Evolutionary conservation across 2,329 filamentous ascomycete genomes (phyloP), one percentile per base, ranked within the genome.

Genomic region (Incumbomyces delicatus): DNA sequence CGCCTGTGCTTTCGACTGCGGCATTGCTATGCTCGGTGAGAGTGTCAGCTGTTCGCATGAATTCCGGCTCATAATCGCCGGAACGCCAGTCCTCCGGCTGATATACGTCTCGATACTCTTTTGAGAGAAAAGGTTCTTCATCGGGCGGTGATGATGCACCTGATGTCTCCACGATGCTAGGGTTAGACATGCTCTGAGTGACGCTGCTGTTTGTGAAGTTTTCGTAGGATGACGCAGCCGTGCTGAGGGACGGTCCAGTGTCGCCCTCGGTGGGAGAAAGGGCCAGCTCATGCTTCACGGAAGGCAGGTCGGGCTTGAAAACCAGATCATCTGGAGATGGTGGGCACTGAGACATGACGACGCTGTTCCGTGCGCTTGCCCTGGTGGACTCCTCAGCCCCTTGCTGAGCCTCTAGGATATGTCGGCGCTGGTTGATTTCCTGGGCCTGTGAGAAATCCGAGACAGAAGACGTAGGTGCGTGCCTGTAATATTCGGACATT

Each of bases 141-240:
- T 61, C 64, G 10, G 67, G 70, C 20, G 70, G 61, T 17, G 69
- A 71, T 0, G 69, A 71, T 11, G 66, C 68, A 22, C 66, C 66
- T 0, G 68, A 71, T 13, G 69, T 66, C 10, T 68, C 67, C 3
- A 67, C 67, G 30, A 71, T 69, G 52, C 68, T 71, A 3, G 67
- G 68, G 50, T 71, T 67, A 7, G 69, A 71, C 34, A 66, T 65
- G 53, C 66, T 69, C 43, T 70, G 67, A 22, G 68, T 70, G 57
- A 71, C 69, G 42, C 67, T 68, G 40, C 68, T 71, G 30, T 63
- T 64, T 36, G 62, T 66, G 44, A 69, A 67, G 44, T 67, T 68
- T 30, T 65, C 63, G n/a, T 67, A 67, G 1, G 67, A 68, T 6
- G 68, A 71, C 11, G 68, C 70, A 14, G 70, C 67, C 11, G 68